These are phyloP conservation scores for Cymodocea nodosa DNA, from an alignment of 116 monocot species.

Conservation along the genomic window DNA sequence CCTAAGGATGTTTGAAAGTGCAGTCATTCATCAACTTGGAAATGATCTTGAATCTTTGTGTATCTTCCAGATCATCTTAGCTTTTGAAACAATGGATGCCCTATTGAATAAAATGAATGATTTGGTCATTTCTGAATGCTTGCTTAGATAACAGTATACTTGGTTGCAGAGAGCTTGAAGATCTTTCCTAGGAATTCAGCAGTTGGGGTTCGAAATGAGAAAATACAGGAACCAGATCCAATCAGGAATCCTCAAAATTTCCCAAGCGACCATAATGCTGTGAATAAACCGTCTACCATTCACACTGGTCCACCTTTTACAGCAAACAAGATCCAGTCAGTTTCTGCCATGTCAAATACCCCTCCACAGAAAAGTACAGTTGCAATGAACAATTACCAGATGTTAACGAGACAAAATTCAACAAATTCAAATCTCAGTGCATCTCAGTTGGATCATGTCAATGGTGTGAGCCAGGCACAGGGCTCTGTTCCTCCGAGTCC, in stretches of 20 bases:
- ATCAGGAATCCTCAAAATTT: constrained; percentile 20
- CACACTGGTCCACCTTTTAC: constrained; percentile 22
- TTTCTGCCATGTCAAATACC: constrained; percentile 10
- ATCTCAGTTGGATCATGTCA: constrained; percentile 19
- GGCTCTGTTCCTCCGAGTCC: constrained; percentile 4
- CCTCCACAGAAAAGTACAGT: constrained; percentile 8
- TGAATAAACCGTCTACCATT: constrained; percentile 28
- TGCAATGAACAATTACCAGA: constrained; percentile 53
- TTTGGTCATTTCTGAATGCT: neutral
- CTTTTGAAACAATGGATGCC: too few relatives aligned
- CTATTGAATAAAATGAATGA: too few relatives aligned
- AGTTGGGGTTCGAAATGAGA: constrained; percentile 36
- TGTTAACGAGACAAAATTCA: constrained; percentile 45
- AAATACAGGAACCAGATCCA: constrained; percentile 42
- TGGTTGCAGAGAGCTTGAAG: constrained; percentile 38
- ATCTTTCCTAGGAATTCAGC: constrained; percentile 36
- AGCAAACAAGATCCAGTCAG: constrained; percentile 14
- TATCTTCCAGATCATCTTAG: too few relatives aligned
- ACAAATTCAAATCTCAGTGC: constrained; percentile 21
- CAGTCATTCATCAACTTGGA: too few relatives aligned
- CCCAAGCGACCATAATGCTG: constrained; percentile 21
- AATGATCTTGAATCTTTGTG: too few relatives aligned
- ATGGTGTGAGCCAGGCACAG: constrained; percentile 16
- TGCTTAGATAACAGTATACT: neutral
- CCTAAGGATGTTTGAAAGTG: too few relatives aligned